Percentiles rank a stretch among this genome's conserved stretches.
Evolutionary conservation across 768 basidiomycete species (phyloP).

Genomic region (Leccinum longicurvipes): DNA sequence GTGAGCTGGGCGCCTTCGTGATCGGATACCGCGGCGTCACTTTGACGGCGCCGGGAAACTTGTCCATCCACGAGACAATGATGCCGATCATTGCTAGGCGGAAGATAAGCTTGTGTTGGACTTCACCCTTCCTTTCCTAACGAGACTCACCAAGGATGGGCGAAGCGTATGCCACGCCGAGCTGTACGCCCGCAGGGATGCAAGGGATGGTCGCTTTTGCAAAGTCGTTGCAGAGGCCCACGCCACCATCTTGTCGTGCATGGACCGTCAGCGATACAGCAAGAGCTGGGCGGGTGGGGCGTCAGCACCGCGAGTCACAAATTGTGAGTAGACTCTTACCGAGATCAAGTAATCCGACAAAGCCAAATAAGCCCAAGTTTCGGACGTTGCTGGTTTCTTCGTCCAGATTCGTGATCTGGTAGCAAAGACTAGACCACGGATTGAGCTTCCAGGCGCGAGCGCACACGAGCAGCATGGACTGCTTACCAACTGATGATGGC

Average conservation of each 20-base stretch:
- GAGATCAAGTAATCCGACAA: constrained; percentile 14
- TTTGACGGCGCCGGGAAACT: constrained; percentile 21
- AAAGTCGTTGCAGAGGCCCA: constrained; percentile 32
- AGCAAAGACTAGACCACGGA: constrained; percentile 9
- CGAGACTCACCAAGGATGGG: constrained; percentile 25
- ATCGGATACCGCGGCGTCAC: constrained; percentile 24
- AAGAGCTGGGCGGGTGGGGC: constrained; percentile 8
- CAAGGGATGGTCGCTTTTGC: constrained; percentile 19
- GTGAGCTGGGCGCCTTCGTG: constrained; percentile 33
- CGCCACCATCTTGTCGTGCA: constrained; percentile 17
- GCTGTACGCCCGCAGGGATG: constrained; percentile 18
- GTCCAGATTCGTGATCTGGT: constrained; percentile 7
- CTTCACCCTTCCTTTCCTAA: background rate
- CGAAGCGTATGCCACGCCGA: constrained; percentile 30
- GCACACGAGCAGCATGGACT: background rate
- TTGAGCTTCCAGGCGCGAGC: background rate
- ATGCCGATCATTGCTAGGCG: constrained; percentile 19
- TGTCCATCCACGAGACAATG: constrained; percentile 28
- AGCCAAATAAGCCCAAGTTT: constrained; percentile 23
- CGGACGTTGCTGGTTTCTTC: constrained; percentile 22
- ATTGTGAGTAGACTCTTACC: constrained; percentile 10
- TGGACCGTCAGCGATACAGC: constrained; percentile 27
- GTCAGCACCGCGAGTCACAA: background rate
- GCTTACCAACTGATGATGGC: constrained; percentile 22
- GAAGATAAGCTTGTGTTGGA: background rate